A percentile compares a stretch with the other conserved stretches of the same genome.
Conservation (phyloP, 495 filamentous ascomycete species). For the Xylaria telfairii region DNA sequence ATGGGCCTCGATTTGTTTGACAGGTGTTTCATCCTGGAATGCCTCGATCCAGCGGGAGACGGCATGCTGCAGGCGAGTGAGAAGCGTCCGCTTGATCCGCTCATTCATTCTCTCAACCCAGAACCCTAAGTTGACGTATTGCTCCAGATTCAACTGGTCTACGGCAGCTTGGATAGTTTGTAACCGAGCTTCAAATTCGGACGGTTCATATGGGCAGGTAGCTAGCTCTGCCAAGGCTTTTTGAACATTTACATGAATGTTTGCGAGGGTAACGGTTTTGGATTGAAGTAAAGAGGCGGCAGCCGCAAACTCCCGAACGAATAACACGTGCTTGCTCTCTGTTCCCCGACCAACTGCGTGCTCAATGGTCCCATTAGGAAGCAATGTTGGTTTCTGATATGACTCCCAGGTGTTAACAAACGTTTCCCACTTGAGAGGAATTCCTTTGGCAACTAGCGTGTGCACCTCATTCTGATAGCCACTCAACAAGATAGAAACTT, state of each 20-base stretch:
- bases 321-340: conserved; percentile 94
- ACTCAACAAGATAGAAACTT: conserved; percentile 83
- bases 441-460: conserved; percentile 77
- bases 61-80: conserved; percentile 77
- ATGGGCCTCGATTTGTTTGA: conserved; percentile 49
- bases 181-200: conserved; percentile 78
- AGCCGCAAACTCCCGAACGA: conserved; percentile 88
- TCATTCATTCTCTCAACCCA: conserved; percentile 89
- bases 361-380: conserved; percentile 66
- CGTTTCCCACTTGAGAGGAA: conserved; percentile 93
- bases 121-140: conserved; percentile 85
- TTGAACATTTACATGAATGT: conserved; percentile 82
- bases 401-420: conserved; percentile 96
- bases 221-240: conserved; percentile 83
- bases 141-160: conserved; percentile 93
- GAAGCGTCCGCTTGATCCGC: conserved; percentile 78
- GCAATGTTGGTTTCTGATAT: conserved; percentile 70
- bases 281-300: conserved; percentile 83
- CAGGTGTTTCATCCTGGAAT: conserved; percentile 69
- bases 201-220: conserved; percentile 78
- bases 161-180: conserved; percentile 86
- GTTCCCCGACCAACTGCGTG: conserved; percentile 61
- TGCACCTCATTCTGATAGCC: conserved; percentile 92
- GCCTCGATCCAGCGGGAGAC: conserved; percentile 82
- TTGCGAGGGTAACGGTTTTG: conserved; percentile 78